Evolutionary conservation across 1,284 basidiomycete genomes (phyloP).

Genomic region (Psilocybe mexicana): DNA sequence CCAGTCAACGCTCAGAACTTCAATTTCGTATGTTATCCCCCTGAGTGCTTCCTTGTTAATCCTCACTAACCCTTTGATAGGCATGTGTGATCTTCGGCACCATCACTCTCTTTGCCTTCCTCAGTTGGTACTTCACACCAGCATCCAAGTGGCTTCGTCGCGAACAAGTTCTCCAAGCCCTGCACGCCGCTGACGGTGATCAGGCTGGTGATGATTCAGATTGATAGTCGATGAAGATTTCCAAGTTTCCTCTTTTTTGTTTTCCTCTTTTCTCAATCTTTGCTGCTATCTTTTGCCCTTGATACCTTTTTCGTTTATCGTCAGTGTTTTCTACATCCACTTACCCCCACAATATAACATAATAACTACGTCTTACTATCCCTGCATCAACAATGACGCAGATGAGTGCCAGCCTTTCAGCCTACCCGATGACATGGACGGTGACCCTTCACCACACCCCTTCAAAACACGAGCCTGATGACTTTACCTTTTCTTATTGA

Average conservation of each 20-base stretch:
- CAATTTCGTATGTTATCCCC: constrained; percentile 62
- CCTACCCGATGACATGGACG: too few relatives aligned
- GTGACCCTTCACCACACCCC: too few relatives aligned
- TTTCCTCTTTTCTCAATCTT: not conserved
- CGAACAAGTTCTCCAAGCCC: constrained; percentile 53
- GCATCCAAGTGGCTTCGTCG: constrained; percentile 75
- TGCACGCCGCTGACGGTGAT: constrained; percentile 14
- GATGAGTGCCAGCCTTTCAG: too few relatives aligned
- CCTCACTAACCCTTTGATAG: constrained; percentile 34
- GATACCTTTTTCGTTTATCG: too few relatives aligned
- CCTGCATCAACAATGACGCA: too few relatives aligned
- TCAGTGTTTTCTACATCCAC: too few relatives aligned
- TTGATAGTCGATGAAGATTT: not conserved
- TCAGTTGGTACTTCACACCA: constrained; percentile 77
- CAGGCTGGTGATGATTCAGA: not conserved
- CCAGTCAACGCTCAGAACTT: constrained; percentile 72
- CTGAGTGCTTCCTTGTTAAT: constrained; percentile 6
- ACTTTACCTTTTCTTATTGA: too few relatives aligned
- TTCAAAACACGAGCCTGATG: too few relatives aligned
- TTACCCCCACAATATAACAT: too few relatives aligned
- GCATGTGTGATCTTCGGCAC: constrained; percentile 75
- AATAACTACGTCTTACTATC: too few relatives aligned
- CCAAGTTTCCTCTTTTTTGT: not conserved
- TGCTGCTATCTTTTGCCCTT: too few relatives aligned
- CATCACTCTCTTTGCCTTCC: constrained; percentile 74